phyloP scores from a whole-genome alignment of 768 basidiomycete species.

The Macrolepiota fuliginosa region DNA sequence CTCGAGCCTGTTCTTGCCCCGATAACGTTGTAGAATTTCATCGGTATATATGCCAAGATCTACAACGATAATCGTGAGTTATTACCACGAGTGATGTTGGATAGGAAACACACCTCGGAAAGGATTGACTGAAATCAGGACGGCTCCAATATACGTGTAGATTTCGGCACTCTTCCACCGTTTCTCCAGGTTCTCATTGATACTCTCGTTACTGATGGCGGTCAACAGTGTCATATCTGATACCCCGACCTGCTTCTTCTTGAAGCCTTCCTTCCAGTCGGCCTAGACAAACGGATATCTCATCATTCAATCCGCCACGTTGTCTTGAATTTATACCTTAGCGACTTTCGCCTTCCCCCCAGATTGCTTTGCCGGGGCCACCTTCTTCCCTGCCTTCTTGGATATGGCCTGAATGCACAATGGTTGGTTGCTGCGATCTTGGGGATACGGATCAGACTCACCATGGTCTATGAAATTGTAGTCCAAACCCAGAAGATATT shows the following conservation, averaged over 20 bases:
- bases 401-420: constrained; percentile 62
- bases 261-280: constrained; percentile 99
- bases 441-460: constrained; percentile 8
- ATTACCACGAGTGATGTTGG: background rate
- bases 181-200: constrained; percentile 98
- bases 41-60: constrained; percentile 99
- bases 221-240: constrained; percentile 98
- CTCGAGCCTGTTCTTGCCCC: constrained; percentile 96
- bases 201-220: constrained; percentile 94
- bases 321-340: constrained; percentile 48
- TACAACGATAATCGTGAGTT: constrained; percentile 27
- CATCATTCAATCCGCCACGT: constrained; percentile 11
- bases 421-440: constrained; percentile 2
- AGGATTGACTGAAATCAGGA: constrained; percentile 98
- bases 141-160: constrained; percentile 98
- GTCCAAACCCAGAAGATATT: background rate
- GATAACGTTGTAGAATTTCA: constrained; percentile 79
- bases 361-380: constrained; percentile 60
- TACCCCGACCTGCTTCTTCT: constrained; percentile 98
- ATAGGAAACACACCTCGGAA: constrained; percentile 67
- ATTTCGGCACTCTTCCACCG: constrained; percentile 95
- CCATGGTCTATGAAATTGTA: constrained; percentile 14
- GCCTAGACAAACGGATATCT: constrained; percentile 52
- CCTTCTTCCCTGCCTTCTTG: constrained; percentile 91
- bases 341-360: constrained; percentile 63